Evolutionary conservation across 1,284 basidiomycete species (phyloP), one percentile per base, ranked within the genome.

Genomic region (Neonothopanus nambi): DNA sequence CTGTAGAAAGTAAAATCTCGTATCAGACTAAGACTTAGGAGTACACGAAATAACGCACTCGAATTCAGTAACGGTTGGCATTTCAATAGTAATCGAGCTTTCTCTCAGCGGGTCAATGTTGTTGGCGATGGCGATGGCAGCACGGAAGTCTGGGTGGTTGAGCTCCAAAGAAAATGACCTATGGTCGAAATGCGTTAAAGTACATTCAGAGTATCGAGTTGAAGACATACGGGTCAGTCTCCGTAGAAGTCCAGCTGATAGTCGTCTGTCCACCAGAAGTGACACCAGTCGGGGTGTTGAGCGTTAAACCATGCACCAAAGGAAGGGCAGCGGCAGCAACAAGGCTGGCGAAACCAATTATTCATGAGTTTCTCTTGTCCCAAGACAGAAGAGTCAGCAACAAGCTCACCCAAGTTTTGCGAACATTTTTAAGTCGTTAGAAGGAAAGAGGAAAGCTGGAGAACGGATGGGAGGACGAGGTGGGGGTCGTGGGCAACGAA

Each of bases 111-210:
- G 73, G 20, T 70, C 60, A 1, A 89, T 69, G 57, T 82, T 85
- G 73, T 81, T 86, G 11, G 74, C 79, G 52, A 89, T 73, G 38
- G 79, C 85, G 47, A 79, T 79, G 0, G 73, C 56, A 56, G 80
- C 69, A 66, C 84, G 69, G 76, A 88, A 86, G 0, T 40, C n/a
- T 0, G 59, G 15, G 66, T 85, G 84, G 46, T 60, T 49, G 45
- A 88, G 66, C 59, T 75, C 70, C 13, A 80, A 26, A 15, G 68
- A 61, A 60, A 77, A 75, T 6, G 48, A 52, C 2, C 54, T 54
- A 28, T 12, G 28, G 7, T 28, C 35, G 17, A 30, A 48, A 24
- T 17, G 30, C 18, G 12, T 47, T 7, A 35, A 1, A 33, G 12
- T 8, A 18, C 8, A 23, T 5, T n/a, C 17, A 18, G 13, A 21